A percentile compares a stretch with the other conserved stretches of the same genome.
These are phyloP conservation scores for Tolypocladium endophyticum DNA, from an alignment of 2,329 filamentous ascomycete genomes.

Conservation along the genomic window DNA sequence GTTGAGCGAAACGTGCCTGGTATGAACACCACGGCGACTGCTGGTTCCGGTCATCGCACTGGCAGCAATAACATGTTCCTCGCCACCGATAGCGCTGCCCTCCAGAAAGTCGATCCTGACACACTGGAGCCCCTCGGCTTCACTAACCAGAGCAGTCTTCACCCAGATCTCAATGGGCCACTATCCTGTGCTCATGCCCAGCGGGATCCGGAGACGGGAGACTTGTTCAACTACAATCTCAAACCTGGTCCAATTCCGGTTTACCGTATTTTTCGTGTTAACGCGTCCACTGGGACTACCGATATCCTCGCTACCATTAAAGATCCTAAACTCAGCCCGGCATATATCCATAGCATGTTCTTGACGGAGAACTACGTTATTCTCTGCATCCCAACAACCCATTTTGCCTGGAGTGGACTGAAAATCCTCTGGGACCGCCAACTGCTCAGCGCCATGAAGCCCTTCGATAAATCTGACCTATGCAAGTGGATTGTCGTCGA, in stretches of 20 bases:
- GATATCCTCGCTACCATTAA: slow-evolving; percentile 61
- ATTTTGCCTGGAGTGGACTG: slow-evolving; percentile 45
- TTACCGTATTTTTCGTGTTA: slow-evolving; percentile 62
- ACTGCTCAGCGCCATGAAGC: slow-evolving; percentile 54
- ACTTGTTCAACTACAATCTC: slow-evolving; percentile 74
- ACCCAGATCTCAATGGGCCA: slow-evolving; percentile 57
- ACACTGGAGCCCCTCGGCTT: slow-evolving; percentile 63
- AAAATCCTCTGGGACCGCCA: slow-evolving; percentile 55
- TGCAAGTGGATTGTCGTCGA: slow-evolving; percentile 69
- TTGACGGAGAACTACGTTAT: slow-evolving; percentile 61
- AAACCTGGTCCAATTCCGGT: slow-evolving; percentile 42
- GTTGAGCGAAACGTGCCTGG: slow-evolving; percentile 56
- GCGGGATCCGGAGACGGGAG: slow-evolving; percentile 60
- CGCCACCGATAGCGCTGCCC: slow-evolving; percentile 35
- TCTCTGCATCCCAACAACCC: slow-evolving; percentile 60
- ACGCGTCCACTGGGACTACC: slow-evolving; percentile 52
- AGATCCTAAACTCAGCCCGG: slow-evolving; percentile 35
- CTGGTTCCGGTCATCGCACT: slow-evolving; percentile 20
- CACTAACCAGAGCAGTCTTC: slow-evolving; percentile 46
- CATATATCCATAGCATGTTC: slow-evolving; percentile 75
- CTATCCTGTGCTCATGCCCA: slow-evolving; percentile 62
- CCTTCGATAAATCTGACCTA: slow-evolving; percentile 45
- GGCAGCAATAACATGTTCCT: slow-evolving; percentile 9
- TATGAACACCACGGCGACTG: slow-evolving; percentile 12
- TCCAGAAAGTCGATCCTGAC: slow-evolving; percentile 57